Percentiles rank a stretch among this genome's conserved stretches.
These are phyloP conservation scores for Phytophthora gonapodyides DNA, from an alignment of 352 stramenopile species.

Conservation along the genomic window DNA sequence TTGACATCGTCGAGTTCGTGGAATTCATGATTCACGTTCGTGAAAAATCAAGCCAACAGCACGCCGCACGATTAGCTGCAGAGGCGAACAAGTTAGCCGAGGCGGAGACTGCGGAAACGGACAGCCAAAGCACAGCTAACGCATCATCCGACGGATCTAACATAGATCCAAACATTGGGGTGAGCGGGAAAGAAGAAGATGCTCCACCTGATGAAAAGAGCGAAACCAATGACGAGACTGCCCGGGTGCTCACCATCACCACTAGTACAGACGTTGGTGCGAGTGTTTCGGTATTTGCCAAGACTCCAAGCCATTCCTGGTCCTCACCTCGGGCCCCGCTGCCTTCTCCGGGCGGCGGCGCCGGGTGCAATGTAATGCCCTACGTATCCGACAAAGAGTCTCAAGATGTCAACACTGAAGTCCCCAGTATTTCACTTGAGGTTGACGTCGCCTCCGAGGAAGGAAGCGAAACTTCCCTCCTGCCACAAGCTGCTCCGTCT, in stretches of 20 bases:
- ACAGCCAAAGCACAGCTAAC: background rate
- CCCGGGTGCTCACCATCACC: constrained; percentile 19
- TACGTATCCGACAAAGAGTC: constrained; percentile 31
- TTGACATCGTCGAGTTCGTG: constrained; percentile 88
- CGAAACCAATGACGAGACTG: constrained; percentile 10
- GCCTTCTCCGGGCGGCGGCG: constrained; percentile 1
- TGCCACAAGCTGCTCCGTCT: constrained; percentile 15
- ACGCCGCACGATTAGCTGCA: constrained; percentile 26
- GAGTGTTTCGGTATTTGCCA: constrained; percentile 8
- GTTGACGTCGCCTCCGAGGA: constrained; percentile 21
- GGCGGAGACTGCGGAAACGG: background rate
- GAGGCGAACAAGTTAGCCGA: constrained; percentile 8
- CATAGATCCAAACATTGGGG: background rate
- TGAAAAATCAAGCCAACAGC: constrained; percentile 67
- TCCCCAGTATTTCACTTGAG: constrained; percentile 9
- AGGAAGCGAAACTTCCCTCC: constrained; percentile 18
- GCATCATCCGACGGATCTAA: background rate
- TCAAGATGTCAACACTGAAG: constrained; percentile 6
- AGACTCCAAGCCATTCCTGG: constrained; percentile 10
- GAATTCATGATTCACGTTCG: constrained; percentile 87
- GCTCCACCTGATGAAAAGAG: background rate
- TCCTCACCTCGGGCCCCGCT: constrained; percentile 17
- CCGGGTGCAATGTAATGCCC: constrained; percentile 25
- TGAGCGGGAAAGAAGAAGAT: constrained; percentile 2
- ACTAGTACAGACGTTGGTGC: constrained; percentile 6